Conservation (phyloP, 345 rosid species). For the Linum trigynum region DNA sequence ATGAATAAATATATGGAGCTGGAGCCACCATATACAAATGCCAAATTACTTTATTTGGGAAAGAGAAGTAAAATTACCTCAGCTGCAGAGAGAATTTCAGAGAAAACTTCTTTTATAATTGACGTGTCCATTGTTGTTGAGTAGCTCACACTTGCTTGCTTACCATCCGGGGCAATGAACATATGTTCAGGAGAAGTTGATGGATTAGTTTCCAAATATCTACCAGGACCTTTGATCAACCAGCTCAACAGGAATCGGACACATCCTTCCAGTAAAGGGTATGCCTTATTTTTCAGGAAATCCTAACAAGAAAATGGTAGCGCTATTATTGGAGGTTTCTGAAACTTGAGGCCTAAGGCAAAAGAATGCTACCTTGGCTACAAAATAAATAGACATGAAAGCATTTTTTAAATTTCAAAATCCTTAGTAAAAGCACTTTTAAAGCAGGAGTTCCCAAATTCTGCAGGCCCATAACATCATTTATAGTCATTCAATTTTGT, state of each 20-base stretch:
- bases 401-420: background rate
- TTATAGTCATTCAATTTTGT: too few species aligned
- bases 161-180: conserved; percentile 72
- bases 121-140: conserved; percentile 95
- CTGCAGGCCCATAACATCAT: too few species aligned
- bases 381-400: conserved; percentile 8
- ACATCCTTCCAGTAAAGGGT: conserved; percentile 86
- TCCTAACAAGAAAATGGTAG: conserved; percentile 31
- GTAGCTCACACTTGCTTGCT: conserved; percentile 79
- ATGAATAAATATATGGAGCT: background rate
- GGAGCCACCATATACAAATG: background rate
- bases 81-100: conserved; percentile 58
- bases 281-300: conserved; percentile 63
- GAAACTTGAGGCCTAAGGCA: background rate
- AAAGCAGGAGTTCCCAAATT: too few species aligned
- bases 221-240: conserved; percentile 71
- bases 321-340: too few species aligned
- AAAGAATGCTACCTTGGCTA: background rate
- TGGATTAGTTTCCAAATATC: conserved; percentile 80
- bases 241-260: conserved; percentile 68
- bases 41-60: background rate
- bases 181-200: conserved; percentile 94
- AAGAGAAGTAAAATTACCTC: conserved; percentile 40
- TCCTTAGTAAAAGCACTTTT: too few species aligned
- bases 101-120: conserved; percentile 68